phyloP scores from a whole-genome alignment of 306 rosid species.

The Ceratonia siliqua region DNA sequence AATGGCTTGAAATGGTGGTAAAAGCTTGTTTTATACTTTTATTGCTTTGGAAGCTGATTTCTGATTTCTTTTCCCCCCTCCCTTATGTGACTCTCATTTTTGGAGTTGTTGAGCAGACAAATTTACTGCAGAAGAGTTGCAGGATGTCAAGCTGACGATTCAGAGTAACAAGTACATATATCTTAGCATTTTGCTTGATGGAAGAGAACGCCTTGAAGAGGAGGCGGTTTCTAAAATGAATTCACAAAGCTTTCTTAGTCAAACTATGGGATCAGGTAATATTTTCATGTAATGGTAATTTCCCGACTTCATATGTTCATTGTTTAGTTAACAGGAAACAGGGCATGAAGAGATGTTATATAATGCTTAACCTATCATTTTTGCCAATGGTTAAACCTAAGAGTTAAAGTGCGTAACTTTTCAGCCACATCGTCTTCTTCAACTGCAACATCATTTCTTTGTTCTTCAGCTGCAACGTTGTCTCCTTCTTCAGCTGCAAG shows the following conservation, averaged over 20 bases:
- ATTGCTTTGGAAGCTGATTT: too few relatives aligned
- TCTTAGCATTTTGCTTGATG: conserved; percentile 94
- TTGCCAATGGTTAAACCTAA: too few relatives aligned
- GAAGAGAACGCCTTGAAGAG: conserved; percentile 97
- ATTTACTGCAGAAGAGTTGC: conserved; percentile 72
- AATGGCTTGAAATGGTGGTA: too few relatives aligned
- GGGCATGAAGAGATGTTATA: conserved; percentile 9
- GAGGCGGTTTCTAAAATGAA: conserved; percentile 62
- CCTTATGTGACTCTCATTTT: conserved; percentile 29
- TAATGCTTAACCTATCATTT: conserved; percentile 12
- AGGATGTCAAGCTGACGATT: conserved; percentile 88
- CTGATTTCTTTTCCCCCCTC: too few relatives aligned
- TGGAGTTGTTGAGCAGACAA: conserved; percentile 57
- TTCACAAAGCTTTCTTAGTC: conserved; percentile 47
- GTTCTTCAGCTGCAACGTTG: too few relatives aligned
- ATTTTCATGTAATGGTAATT: too few relatives aligned
- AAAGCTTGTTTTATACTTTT: too few relatives aligned
- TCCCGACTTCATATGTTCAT: too few relatives aligned
- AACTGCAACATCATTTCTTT: too few relatives aligned
- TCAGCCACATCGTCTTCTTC: too few relatives aligned
- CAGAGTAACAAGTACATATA: conserved; percentile 95
- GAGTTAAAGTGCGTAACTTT: too few relatives aligned
- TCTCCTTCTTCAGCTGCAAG: too few relatives aligned
- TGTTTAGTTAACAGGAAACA: background rate
- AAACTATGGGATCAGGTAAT: conserved; percentile 54